These are phyloP conservation scores for Dendrothele bispora DNA, from an alignment of 768 basidiomycete species.

Conservation along the genomic window DNA sequence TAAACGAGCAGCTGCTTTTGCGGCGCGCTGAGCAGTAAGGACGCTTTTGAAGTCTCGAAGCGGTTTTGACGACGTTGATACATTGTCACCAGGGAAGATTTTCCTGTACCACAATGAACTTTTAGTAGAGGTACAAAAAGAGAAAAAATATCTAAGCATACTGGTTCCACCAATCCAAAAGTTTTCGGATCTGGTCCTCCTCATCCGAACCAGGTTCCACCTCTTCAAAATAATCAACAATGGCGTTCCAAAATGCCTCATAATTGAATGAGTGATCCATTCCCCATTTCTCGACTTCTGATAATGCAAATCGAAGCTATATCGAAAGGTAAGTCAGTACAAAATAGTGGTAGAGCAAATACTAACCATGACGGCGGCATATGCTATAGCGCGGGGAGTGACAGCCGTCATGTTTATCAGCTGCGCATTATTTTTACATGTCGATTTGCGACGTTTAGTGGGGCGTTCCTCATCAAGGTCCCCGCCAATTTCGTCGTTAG, in stretches of 20 bases:
- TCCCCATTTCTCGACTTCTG: conserved; percentile 8
- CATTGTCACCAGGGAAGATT: no score
- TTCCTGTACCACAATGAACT: no score
- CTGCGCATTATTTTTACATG: conserved; percentile 4
- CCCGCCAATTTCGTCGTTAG: neutral
- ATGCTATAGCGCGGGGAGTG: conserved; percentile 21
- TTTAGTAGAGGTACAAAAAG: no score
- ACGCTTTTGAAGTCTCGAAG: no score
- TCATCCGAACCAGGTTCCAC: neutral
- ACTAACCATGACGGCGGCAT: conserved; percentile 23
- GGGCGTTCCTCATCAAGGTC: neutral
- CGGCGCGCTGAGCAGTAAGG: no score
- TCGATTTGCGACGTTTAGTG: neutral
- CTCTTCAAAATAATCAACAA: conserved; percentile 15
- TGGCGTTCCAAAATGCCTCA: conserved; percentile 11
- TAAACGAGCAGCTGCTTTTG: no score
- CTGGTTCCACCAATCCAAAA: conserved; percentile 5
- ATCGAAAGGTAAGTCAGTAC: neutral
- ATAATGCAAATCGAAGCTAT: conserved; percentile 17
- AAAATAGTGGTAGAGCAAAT: no score
- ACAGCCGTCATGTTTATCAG: conserved; percentile 11
- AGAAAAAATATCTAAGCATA: no score
- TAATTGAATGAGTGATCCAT: conserved; percentile 13
- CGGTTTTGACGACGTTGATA: no score
- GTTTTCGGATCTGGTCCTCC: neutral